phyloP scores from a whole-genome alignment of 768 basidiomycete species.

The Auriscalpium vulgare region DNA sequence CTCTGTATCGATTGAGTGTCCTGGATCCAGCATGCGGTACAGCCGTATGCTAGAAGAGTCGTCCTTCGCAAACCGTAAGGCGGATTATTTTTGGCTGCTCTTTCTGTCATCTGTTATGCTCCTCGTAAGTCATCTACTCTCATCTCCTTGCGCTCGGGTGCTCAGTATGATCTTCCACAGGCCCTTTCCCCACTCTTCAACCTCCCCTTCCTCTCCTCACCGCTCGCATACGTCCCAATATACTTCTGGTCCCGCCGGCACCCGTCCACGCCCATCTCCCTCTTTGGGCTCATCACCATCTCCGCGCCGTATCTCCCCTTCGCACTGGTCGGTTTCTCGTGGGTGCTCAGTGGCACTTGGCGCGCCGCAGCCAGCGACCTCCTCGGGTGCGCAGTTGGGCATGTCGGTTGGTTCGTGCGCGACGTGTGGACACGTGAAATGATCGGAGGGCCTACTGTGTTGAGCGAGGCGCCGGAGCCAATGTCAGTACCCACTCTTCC shows the following conservation, averaged over 20 bases:
- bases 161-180: conserved; percentile 27
- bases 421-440: conserved; percentile 89
- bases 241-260: conserved; percentile 97
- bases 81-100: conserved; percentile 95
- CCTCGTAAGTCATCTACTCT: conserved; percentile 46
- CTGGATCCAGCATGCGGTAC: conserved; percentile 84
- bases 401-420: conserved; percentile 76
- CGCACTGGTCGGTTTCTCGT: conserved; percentile 82
- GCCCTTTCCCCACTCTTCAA: conserved; percentile 81
- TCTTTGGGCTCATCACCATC: conserved; percentile 92
- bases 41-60: conserved; percentile 96
- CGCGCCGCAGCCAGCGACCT: conserved; percentile 76
- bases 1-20: too few relatives aligned
- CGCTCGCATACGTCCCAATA: conserved; percentile 90
- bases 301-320: conserved; percentile 92
- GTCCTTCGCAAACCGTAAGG: conserved; percentile 82
- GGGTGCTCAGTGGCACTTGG: conserved; percentile 79
- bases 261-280: conserved; percentile 89
- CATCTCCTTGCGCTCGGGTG: neutral
- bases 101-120: conserved; percentile 79
- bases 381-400: conserved; percentile 80
- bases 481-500: conserved; percentile 42
- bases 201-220: conserved; percentile 87
- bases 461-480: conserved; percentile 63
- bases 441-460: conserved; percentile 62